Evolutionary conservation across 805 yeast genomes (phyloP).

Genomic region (Maudiozyma barnettii): DNA sequence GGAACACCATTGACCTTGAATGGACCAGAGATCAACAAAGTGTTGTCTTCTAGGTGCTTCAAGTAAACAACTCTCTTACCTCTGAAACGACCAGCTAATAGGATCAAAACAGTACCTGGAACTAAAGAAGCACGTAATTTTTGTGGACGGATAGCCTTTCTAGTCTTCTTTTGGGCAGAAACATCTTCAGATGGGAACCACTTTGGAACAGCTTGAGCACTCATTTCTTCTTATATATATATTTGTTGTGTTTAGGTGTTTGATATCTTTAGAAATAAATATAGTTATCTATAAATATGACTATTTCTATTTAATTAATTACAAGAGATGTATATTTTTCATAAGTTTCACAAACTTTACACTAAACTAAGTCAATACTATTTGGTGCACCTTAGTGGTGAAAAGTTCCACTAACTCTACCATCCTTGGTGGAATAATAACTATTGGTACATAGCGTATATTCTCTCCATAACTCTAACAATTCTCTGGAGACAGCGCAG

Average conservation of each 20-base stretch:
- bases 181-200: slow-evolving; percentile 92
- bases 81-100: slow-evolving; percentile 99
- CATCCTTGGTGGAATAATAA: too few relatives aligned
- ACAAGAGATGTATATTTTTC: too few relatives aligned
- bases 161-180: slow-evolving; percentile 77
- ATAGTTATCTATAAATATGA: not conserved
- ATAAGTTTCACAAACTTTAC: too few relatives aligned
- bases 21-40: slow-evolving; percentile 95
- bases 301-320: not conserved
- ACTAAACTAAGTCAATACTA: too few relatives aligned
- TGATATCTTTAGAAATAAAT: not conserved
- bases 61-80: slow-evolving; percentile 99
- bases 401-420: not conserved
- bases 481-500: too few relatives aligned
- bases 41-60: slow-evolving; percentile 95
- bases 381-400: not conserved
- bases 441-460: too few relatives aligned
- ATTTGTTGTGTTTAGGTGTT: slow-evolving; percentile 16
- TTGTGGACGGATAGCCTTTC: slow-evolving; percentile 89
- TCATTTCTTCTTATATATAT: slow-evolving; percentile 32
- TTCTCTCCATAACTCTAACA: too few relatives aligned
- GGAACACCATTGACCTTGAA: slow-evolving; percentile 99
- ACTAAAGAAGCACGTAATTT: slow-evolving; percentile 90
- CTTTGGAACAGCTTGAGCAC: slow-evolving; percentile 50
- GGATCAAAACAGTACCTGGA: slow-evolving; percentile 96